Evolutionary conservation across 495 filamentous ascomycete species (phyloP), one percentile per base, ranked within the genome.

Genomic region (Neurospora sp.): DNA sequence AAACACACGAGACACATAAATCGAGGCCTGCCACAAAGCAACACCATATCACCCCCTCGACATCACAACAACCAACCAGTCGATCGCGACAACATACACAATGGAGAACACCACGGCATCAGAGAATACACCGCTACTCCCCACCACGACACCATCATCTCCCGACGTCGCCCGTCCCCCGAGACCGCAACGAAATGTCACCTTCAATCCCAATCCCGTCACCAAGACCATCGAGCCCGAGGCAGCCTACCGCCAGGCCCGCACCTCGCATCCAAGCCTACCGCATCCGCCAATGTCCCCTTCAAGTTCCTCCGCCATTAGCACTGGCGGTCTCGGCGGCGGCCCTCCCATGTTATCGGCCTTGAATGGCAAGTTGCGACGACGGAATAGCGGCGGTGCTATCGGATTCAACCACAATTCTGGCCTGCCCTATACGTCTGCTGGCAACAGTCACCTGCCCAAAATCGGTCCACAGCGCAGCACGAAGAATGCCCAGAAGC

Each of bases 401-500:
- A 48, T 59, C 3, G 42, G 71, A 15, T n/a, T 31, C 2, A 39
- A 71, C 78, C 10, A 71, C 7, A 74, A 69, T n/a, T 72, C 71
- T 37, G 75, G 73, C 37, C 76, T 83, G 42, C 88, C 93, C 73
- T 86, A 90, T 8, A 82, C 86, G 28, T 82, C 85, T 10, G 79
- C 86, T 1, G 84, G 83, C 2, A 81, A 82, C 9, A 74, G 85
- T 4, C 75, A 73, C 4, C 83, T 87, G 8, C 84, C 90, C 11
- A 99, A 99, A 84, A 94, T 98, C 71, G 96, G 96, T 5, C 94
- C 96, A 9, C 96, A 98, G 77, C 84, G 96, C 80, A 98, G 94
- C 59, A 97, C 94, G 38, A 96, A 97, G 80, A 97, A 92, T 72
- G 92, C 93, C 1, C 93, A 98, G 84, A 99, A 99, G 82, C 86